These are phyloP conservation scores for Ambrosiella beaveri DNA, from an alignment of 2,329 filamentous ascomycete species.

Conservation along the genomic window DNA sequence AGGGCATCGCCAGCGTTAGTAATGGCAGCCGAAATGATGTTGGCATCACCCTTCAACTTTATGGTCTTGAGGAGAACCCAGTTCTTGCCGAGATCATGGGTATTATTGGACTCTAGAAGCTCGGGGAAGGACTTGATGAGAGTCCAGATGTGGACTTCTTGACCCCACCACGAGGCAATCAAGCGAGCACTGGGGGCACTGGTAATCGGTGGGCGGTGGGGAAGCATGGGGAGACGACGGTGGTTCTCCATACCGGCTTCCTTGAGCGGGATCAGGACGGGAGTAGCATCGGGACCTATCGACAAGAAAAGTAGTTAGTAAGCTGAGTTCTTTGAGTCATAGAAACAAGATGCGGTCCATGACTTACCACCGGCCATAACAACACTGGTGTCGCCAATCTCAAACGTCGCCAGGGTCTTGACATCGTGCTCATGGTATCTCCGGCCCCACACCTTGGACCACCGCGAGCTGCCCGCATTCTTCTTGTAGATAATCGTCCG, in stretches of 20 bases:
- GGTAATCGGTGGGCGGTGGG: slow-evolving; percentile 55
- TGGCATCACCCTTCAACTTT: slow-evolving; percentile 56
- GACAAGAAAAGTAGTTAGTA: slow-evolving; percentile 18
- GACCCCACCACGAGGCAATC: slow-evolving; percentile 82
- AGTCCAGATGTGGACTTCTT: slow-evolving; percentile 70
- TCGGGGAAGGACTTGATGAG: slow-evolving; percentile 30
- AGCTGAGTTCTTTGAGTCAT: background rate
- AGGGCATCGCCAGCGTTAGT: slow-evolving; percentile 56
- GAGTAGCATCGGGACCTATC: slow-evolving; percentile 66
- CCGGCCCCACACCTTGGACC: slow-evolving; percentile 73
- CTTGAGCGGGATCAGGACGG: slow-evolving; percentile 60
- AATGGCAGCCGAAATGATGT: slow-evolving; percentile 59
- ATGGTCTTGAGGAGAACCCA: slow-evolving; percentile 54
- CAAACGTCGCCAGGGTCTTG: slow-evolving; percentile 82
- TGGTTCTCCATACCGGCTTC: slow-evolving; percentile 67
- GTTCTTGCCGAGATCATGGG: slow-evolving; percentile 31
- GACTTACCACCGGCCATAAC: slow-evolving; percentile 72
- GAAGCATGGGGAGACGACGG: slow-evolving; percentile 64
- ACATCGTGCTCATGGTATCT: slow-evolving; percentile 88
- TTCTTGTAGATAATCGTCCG: slow-evolving; percentile 70
- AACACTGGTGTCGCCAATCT: slow-evolving; percentile 67
- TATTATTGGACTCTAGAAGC: slow-evolving; percentile 26
- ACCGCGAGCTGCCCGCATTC: slow-evolving; percentile 42
- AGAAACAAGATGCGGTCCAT: background rate
- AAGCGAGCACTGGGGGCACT: slow-evolving; percentile 59